Base-by-base conservation (phyloP, 805 yeast species). In the Suhomyces canberraensis region DNA sequence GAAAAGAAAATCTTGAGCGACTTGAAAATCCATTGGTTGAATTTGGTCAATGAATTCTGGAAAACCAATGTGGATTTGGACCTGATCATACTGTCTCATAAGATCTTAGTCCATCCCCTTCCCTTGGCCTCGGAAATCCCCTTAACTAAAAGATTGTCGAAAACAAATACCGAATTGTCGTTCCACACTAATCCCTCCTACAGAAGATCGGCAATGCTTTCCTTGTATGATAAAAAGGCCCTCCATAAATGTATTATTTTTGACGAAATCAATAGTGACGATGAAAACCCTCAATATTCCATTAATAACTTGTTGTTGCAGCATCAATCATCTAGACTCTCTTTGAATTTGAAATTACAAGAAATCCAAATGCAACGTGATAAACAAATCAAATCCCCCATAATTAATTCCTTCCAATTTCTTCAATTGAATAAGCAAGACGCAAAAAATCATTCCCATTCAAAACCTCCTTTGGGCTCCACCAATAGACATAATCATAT, bases 171-270 rank as follows among this genome's bases (percentile, higher is more conserved):
- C 6, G 66, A 64, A 40, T 47, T 56, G 36, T 64, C 71, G 4
- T 49, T 66, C 11, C 72, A 66, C 39, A 66, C 72, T 3, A 67
- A 66, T 36, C 68, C 74, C 1, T 66, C 72, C 11, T 67, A 61
- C 47, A 50, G 74, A 36, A 53, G 74, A 33, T 61, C 69, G 18
- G 73, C 72, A 8, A 68, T 68, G 74, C 58, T 68, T 29, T 67
- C 73, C 14, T 53, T 68, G 22, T 68, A 68, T 42, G 71, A 68
- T 44, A 60, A 49, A 35, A 61, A 57, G 31, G 46, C 50, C 11
- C 64, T 58, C 30, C 70, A 62, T 40, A 65, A 56, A 47, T 58
- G 64, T 32, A 47, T 57, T 5, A 54, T 66, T 4, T 50, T 51
- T 39, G 66, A 64, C 35, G 65, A 52, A 13, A 18, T 25, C 19